These are phyloP conservation scores for Carex sylvatica DNA, from an alignment of 202 grass and related monocot genomes.

Conservation along the genomic window DNA sequence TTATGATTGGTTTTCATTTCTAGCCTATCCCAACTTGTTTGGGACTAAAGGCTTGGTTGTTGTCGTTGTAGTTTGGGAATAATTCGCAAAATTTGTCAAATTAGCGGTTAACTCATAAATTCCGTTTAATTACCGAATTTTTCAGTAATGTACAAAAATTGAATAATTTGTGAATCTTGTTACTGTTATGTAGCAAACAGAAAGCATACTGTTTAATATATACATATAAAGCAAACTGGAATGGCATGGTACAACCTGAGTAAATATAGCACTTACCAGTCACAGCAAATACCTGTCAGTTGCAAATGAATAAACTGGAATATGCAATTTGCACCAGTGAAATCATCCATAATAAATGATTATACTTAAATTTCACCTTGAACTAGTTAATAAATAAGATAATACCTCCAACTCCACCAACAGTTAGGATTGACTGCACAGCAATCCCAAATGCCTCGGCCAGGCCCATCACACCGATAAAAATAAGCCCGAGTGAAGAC, in stretches of 20 bases:
- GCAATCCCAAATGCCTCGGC: slow-evolving; percentile 84
- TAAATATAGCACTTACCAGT: not conserved
- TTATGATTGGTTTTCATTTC: too few species aligned
- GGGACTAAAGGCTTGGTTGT: too few species aligned
- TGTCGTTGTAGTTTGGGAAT: not conserved
- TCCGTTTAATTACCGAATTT: not conserved
- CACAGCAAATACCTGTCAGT: not conserved
- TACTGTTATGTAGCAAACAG: not conserved
- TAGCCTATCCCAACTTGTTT: too few species aligned
- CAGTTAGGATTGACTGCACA: slow-evolving; percentile 92
- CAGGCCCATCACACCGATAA: slow-evolving; percentile 77
- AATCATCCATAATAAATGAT: not conserved
- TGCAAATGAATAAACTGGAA: not conserved
- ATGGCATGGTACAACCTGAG: not conserved
- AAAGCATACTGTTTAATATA: not conserved
- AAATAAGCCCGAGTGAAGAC: slow-evolving; percentile 77
- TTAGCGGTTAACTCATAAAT: not conserved
- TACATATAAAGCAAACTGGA: not conserved
- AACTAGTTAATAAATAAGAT: slow-evolving; percentile 13
- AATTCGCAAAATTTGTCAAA: not conserved
- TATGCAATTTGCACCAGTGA: slow-evolving; percentile 16
- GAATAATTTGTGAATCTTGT: not conserved
- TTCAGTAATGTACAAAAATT: not conserved
- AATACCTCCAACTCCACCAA: slow-evolving; percentile 98
- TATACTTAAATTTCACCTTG: not conserved